phyloP scores from a whole-genome alignment of 192 early-diverging fungal species.

The Funneliformis mosseae region DNA sequence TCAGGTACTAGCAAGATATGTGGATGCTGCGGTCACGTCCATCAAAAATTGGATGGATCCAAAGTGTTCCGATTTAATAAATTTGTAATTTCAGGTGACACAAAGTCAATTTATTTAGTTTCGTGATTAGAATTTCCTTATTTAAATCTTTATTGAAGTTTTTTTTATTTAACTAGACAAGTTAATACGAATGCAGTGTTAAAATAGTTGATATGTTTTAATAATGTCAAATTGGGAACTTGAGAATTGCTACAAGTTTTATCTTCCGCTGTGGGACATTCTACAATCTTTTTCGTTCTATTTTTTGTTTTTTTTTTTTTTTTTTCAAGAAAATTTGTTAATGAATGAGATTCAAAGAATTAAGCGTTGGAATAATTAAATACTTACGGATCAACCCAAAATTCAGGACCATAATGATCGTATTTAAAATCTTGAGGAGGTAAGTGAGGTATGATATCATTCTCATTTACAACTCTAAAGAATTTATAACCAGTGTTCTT shows the following conservation, averaged over 20 bases:
- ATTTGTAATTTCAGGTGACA: too few relatives aligned
- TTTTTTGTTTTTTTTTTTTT: not conserved
- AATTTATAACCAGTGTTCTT: not conserved
- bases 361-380: not conserved
- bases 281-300: not conserved
- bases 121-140: too few relatives aligned
- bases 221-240: not conserved
- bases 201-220: conserved; percentile 13
- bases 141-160: too few relatives aligned
- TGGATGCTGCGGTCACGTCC: too few relatives aligned
- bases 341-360: too few relatives aligned
- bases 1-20: too few relatives aligned
- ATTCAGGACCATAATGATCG: conserved; percentile 8
- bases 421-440: conserved; percentile 10
- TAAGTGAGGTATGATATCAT: conserved; percentile 17
- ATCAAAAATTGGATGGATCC: too few relatives aligned
- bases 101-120: too few relatives aligned
- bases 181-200: conserved; percentile 21
- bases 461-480: not conserved
- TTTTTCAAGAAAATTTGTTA: too few relatives aligned
- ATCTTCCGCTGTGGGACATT: not conserved
- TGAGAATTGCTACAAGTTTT: conserved; percentile 3
- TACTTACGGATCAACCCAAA: conserved; percentile 18
- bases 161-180: not conserved
- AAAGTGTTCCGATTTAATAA: too few relatives aligned